A percentile compares a stretch with the other conserved stretches of the same genome.
These are phyloP conservation scores for Entomortierella lignicola DNA, from an alignment of 192 early-diverging fungal genomes.

Conservation along the genomic window DNA sequence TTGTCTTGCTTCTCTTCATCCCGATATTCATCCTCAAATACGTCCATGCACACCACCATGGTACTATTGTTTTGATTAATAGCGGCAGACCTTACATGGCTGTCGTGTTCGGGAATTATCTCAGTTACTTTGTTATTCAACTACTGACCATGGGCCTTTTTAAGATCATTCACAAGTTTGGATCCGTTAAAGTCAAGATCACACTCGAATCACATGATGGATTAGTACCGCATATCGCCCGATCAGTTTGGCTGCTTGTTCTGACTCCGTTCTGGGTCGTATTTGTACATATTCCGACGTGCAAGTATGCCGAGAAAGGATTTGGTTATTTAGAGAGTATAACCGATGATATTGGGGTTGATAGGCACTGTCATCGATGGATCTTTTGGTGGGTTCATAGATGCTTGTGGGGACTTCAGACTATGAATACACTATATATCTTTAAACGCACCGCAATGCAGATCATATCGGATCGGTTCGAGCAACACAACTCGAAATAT, in stretches of 20 bases:
- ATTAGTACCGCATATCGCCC: conserved; percentile 23
- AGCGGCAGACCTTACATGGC: conserved; percentile 30
- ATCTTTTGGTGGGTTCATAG: conserved; percentile 47
- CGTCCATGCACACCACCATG: conserved; percentile 20
- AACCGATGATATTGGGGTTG: conserved; percentile 13
- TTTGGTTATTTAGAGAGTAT: neutral
- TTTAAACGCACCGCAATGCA: conserved; percentile 44
- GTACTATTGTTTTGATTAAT: conserved; percentile 28
- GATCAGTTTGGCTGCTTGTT: conserved; percentile 31
- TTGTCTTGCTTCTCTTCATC: conserved; percentile 5
- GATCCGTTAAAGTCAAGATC: conserved; percentile 35
- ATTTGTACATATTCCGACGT: conserved; percentile 27
- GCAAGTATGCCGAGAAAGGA: conserved; percentile 6
- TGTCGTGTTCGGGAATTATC: conserved; percentile 21
- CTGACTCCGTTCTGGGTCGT: conserved; percentile 29
- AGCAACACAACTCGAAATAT: conserved; percentile 36
- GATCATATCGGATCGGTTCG: conserved; percentile 38
- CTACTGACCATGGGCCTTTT: conserved; percentile 31
- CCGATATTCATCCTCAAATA: conserved; percentile 24
- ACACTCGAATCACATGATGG: conserved; percentile 41
- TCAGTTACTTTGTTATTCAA: conserved; percentile 34
- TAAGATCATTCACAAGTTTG: conserved; percentile 31
- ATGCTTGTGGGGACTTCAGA: conserved; percentile 29
- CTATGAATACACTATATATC: conserved; percentile 35
- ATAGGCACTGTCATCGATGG: conserved; percentile 36